A percentile compares a stretch with the other conserved stretches of the same genome.
Evolutionary conservation across 1,284 basidiomycete genomes (phyloP).

Genomic region (Apiotrichum sp.): DNA sequence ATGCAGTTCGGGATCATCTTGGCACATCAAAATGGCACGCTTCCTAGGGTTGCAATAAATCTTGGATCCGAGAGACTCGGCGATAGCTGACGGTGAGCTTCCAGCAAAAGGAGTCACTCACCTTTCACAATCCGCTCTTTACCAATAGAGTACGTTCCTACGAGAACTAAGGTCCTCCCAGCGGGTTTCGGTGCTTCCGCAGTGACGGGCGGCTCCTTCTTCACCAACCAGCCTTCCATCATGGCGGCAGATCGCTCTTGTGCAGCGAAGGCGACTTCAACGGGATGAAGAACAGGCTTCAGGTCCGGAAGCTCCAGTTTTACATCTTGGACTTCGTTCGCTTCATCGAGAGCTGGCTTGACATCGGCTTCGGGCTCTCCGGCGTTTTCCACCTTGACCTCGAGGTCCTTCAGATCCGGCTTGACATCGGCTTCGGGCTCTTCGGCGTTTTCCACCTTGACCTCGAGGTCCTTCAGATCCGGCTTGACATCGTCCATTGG

Average conservation of each 20-base stretch:
- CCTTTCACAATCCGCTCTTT: constrained; percentile 97
- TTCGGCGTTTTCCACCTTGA: constrained; percentile 19
- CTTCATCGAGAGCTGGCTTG: constrained; percentile 8
- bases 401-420: neutral
- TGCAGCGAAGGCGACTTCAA: constrained; percentile 3
- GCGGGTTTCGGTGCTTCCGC: constrained; percentile 28
- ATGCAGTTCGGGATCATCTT: constrained; percentile 75
- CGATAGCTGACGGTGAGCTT: constrained; percentile 59
- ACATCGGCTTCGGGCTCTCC: neutral
- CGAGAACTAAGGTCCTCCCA: constrained; percentile 61
- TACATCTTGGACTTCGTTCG: neutral
- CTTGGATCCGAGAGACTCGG: constrained; percentile 71
- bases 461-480: constrained; percentile 39
- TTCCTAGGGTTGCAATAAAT: constrained; percentile 86
- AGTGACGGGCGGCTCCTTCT: constrained; percentile 29
- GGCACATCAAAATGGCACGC: constrained; percentile 68
- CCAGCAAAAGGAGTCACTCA: constrained; percentile 25
- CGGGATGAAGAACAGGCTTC: constrained; percentile 1
- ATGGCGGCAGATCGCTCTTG: constrained; percentile 34
- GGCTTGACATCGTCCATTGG: constrained; percentile 26
- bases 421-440: constrained; percentile 33
- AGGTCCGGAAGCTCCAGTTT: constrained; percentile 2
- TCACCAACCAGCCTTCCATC: constrained; percentile 49
- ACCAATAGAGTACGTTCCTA: constrained; percentile 95
- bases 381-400: neutral